Conservation (phyloP, 2,329 filamentous ascomycete genomes). For the Xylaria hypoxylon region DNA sequence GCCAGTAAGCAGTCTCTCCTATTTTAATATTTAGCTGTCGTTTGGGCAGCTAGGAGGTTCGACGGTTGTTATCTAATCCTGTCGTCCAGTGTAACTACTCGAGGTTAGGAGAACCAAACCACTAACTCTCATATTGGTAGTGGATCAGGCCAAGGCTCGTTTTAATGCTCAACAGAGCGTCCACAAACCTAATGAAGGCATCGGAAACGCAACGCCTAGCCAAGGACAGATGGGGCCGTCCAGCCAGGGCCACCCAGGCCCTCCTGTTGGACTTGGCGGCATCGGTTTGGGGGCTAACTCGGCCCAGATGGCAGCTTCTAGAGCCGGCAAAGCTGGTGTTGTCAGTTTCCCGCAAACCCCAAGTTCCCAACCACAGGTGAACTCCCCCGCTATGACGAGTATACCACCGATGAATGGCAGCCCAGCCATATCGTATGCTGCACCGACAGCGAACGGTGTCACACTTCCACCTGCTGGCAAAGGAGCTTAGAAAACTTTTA, state of each 20-base stretch:
- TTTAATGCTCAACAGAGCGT: slow-evolving; percentile 48
- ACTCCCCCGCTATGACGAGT: slow-evolving; percentile 38
- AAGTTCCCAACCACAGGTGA: slow-evolving; percentile 44
- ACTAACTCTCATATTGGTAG: slow-evolving; percentile 36
- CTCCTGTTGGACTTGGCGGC: slow-evolving; percentile 50
- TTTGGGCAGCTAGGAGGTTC: neutral
- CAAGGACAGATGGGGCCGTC: slow-evolving; percentile 37
- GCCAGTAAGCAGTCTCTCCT: slow-evolving; percentile 41
- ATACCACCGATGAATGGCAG: slow-evolving; percentile 45
- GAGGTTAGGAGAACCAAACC: slow-evolving; percentile 7
- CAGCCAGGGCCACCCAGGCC: slow-evolving; percentile 45
- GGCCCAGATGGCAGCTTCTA: slow-evolving; percentile 42
- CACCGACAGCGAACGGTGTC: slow-evolving; percentile 40
- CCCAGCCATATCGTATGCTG: slow-evolving; percentile 34
- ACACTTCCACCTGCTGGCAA: slow-evolving; percentile 38
- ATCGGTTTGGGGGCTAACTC: slow-evolving; percentile 48
- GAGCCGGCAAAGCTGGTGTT: slow-evolving; percentile 43
- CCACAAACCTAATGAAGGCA: slow-evolving; percentile 46
- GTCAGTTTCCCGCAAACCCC: slow-evolving; percentile 44
- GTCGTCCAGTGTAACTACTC: slow-evolving; percentile 6
- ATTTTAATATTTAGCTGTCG: neutral
- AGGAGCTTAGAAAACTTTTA: slow-evolving; percentile 44
- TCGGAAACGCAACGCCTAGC: slow-evolving; percentile 42
- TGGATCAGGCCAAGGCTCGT: slow-evolving; percentile 51
- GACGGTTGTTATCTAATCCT: neutral